These are phyloP conservation scores for Pisolithus microcarpus DNA, from an alignment of 768 basidiomycete species.

Conservation along the genomic window DNA sequence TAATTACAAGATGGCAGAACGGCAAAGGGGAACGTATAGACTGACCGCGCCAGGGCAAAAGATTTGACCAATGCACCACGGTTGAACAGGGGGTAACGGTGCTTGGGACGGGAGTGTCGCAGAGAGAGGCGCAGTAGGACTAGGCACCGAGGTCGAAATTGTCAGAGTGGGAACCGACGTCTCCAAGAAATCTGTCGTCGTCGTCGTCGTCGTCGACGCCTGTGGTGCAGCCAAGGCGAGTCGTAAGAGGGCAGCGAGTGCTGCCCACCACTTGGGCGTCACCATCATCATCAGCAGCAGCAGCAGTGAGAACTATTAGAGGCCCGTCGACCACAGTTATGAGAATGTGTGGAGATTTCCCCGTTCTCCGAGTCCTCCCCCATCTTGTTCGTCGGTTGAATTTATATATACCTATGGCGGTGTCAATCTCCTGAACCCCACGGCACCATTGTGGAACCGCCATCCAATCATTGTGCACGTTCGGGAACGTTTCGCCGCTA, in stretches of 20 bases:
- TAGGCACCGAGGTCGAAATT: slow-evolving; percentile 57
- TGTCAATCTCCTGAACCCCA: no score
- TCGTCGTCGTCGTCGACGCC: slow-evolving; percentile 3
- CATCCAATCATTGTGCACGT: no score
- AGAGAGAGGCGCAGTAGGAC: slow-evolving; percentile 45
- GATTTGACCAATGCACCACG: slow-evolving; percentile 71
- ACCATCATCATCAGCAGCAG: slow-evolving; percentile 23
- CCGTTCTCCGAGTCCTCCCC: no score
- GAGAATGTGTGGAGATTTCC: no score
- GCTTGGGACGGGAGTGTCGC: slow-evolving; percentile 61
- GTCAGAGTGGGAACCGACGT: slow-evolving; percentile 31
- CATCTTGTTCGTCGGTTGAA: no score
- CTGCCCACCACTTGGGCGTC: slow-evolving; percentile 3
- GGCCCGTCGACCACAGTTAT: no score
- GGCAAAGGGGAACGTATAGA: not conserved
- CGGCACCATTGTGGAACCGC: no score
- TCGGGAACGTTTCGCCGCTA: no score
- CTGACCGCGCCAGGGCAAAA: slow-evolving; percentile 75
- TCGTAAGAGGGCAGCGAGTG: slow-evolving; percentile 10
- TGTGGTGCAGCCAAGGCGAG: slow-evolving; percentile 14
- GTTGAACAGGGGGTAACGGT: slow-evolving; percentile 64
- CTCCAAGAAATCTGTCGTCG: not conserved
- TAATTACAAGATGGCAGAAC: not conserved
- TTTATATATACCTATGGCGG: no score
- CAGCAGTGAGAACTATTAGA: no score